Base-by-base conservation (phyloP, 169 alveolate species). In the Plasmodium malariae region DNA sequence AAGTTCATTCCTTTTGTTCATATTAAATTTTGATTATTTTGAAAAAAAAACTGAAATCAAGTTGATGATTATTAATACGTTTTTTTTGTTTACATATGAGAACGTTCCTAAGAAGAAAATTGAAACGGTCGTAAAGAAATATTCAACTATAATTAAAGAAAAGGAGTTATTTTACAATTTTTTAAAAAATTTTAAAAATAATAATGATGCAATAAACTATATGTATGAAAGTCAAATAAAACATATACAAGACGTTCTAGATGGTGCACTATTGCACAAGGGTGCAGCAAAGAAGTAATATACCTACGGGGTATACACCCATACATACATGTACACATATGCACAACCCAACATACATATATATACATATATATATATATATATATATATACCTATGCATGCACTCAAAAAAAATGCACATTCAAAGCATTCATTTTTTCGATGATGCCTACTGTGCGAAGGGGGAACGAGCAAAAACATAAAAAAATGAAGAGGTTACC, bases 21-120 rank as follows among this genome's bases (percentile, higher is more conserved):
- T 83, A 69, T 67, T 83, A 67, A 83, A 55, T 59, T 67, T 68
- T 24, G 86, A 69, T 34, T 83, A 83, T 26, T 83, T 67, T 43
- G 94, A 70, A 70, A 91, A 90, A 60, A 76, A 59, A 83, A 34
- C 73, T 2, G 51, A 63, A 76, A 48, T 65, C 6, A 78, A 67
- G 37, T 24, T 91, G 21, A 24, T 11, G 34, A 48, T 60, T 37
- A 26, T 87, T 19, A 49, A 68, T n/a, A 80, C 89, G 45, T 88
- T 91, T 85, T 73, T 91, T 87, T 54, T 67, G 86, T 63, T 86
- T 80, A 92, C 90, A 45, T 92, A 68, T 67, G 88, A 74, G 74
- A 45, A 37, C 12, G 72, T 87, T 55, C 87, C 70, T 32, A 83
- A 40, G 40, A 74, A 54, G 48, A 30, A 51, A 24, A 69, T 87